These are phyloP conservation scores for Penicillium psychrosexuale DNA, from an alignment of 2,329 filamentous ascomycete genomes.

Conservation along the genomic window DNA sequence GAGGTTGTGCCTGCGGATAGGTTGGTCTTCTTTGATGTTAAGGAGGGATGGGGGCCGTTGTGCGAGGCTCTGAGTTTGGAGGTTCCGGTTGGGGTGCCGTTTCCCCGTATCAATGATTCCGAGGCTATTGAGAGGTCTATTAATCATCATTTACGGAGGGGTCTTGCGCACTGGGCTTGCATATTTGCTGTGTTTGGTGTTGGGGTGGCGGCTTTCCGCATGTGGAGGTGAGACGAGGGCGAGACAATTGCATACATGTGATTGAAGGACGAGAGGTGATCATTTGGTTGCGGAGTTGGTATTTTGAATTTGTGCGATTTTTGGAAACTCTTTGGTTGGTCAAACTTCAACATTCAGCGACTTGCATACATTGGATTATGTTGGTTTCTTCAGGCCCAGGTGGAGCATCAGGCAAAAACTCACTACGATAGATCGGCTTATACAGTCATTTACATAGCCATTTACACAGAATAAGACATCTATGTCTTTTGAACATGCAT, in stretches of 20 bases:
- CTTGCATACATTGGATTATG: background rate
- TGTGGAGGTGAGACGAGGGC: background rate
- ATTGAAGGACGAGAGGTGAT: background rate
- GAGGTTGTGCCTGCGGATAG: constrained; percentile 29
- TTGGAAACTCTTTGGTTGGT: background rate
- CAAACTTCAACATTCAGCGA: background rate
- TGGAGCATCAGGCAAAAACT: background rate
- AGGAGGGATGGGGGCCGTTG: constrained; percentile 48
- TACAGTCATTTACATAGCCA: background rate
- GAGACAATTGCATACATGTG: background rate
- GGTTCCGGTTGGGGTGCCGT: constrained; percentile 34
- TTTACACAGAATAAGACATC: background rate
- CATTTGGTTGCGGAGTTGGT: background rate
- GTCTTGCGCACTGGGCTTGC: constrained; percentile 28
- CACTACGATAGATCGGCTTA: background rate
- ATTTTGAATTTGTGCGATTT: background rate
- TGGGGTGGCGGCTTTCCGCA: constrained; percentile 7
- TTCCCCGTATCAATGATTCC: constrained; percentile 40
- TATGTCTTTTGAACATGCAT: background rate
- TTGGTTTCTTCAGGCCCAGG: background rate
- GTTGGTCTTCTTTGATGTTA: constrained; percentile 37
- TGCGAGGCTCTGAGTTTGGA: constrained; percentile 44
- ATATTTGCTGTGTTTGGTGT: constrained; percentile 20
- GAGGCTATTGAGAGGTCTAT: constrained; percentile 21
- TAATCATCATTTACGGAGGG: constrained; percentile 25